Evolutionary conservation across 805 yeast species (phyloP).

Genomic region (Zygoascus ofunaensis): DNA sequence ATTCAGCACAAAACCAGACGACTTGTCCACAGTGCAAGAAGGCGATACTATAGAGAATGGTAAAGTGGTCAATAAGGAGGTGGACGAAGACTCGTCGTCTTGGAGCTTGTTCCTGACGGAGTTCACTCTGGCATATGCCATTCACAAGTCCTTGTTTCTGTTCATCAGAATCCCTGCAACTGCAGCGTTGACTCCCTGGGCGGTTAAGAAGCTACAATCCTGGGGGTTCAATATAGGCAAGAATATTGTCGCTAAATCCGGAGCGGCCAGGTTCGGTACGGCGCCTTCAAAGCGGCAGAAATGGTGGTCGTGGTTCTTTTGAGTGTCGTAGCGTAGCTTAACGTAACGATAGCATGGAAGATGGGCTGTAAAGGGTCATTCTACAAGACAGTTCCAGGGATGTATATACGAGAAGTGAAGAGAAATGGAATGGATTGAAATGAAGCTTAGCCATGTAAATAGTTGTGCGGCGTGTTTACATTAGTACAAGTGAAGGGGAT

Average conservation of each 20-base stretch:
- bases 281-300: constrained; percentile 41
- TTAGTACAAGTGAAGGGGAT: no score
- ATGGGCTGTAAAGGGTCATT: no score
- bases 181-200: constrained; percentile 81
- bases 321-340: no score
- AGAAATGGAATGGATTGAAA: no score
- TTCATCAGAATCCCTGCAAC: constrained; percentile 81
- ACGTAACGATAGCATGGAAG: no score
- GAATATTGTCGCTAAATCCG: constrained; percentile 25
- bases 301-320: constrained; percentile 56
- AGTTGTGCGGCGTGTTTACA: no score
- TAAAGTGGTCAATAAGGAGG: not conserved
- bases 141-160: constrained; percentile 73
- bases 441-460: no score
- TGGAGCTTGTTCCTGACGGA: constrained; percentile 60
- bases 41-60: constrained; percentile 10
- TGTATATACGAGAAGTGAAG: no score
- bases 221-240: constrained; percentile 76
- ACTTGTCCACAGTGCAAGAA: constrained; percentile 10
- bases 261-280: constrained; percentile 40
- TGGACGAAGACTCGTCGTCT: constrained; percentile 5
- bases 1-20: constrained; percentile 34
- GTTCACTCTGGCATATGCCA: constrained; percentile 81
- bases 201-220: constrained; percentile 53
- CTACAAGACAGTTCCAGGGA: no score